Evolutionary conservation across 768 basidiomycete genomes (phyloP), one percentile per base, ranked within the genome.

Genomic region (Mycena filopes): DNA sequence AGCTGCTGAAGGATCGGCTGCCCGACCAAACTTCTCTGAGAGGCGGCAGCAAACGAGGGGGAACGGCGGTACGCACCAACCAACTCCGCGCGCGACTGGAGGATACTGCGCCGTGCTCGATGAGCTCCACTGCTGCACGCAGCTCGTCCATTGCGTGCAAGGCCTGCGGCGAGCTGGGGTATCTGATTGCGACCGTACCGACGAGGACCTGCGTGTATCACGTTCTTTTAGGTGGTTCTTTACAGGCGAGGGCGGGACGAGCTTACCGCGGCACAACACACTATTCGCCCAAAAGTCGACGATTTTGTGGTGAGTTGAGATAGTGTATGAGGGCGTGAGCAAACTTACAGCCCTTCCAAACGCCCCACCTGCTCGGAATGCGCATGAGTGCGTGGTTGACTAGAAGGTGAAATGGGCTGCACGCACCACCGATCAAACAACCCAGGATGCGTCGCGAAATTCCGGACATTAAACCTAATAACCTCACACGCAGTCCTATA

Each of bases 401-500:
- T 78, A 49, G 8, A 9, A 75, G 72, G 51, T 78, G 77, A 41
- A 73, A 75, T 38, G 78, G 50, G 76, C 4, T n/a, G 64, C 13
- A n/a, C 63, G 5, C 23, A 64, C 74, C 70, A 60, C 69, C 65
- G 68, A 54, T 41, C 66, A 46, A 57, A 63, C 20, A 74, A 45
- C 45, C 33, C 50, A 13, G 76, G 76, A 16, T 61, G 42, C 15
- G n/a, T 38, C 3, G 60, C 57, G 28, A 66, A 69, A 18, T 72
- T 60, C 18, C 56, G 62, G 20, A 61, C 63, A 33, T 69, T 53
- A 4, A 55, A 47, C 66, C 79, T 82, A 55, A 84, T 79, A 20
- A 77, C 77, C 51, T 78, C 76, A 1, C 81, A 83, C 15, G 83
- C 83, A 53, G 79, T 81, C 48, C 81, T 76, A 69, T 83, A 83